Evolutionary conservation across 805 yeast species (phyloP).

Genomic region (Lipomyces yamanashiensis): DNA sequence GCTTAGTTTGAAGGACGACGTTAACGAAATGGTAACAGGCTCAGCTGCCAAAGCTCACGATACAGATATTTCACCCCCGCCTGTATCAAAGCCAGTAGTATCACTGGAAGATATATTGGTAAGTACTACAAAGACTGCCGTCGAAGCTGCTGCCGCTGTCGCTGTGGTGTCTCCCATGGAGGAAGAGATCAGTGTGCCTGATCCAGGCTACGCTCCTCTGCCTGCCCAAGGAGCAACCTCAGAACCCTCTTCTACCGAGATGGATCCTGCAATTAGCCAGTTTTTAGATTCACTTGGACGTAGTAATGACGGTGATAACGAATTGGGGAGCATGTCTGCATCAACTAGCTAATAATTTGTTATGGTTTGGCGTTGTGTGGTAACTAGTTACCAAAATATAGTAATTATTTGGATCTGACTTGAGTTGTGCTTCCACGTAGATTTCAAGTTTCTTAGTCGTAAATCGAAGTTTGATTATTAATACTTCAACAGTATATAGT

Average conservation of each 20-base stretch:
- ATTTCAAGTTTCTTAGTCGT: background rate
- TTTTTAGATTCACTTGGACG: conserved; percentile 20
- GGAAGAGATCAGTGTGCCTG: conserved; percentile 20
- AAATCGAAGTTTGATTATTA: too few species aligned
- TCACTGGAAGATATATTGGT: conserved; percentile 1
- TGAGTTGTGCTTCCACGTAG: background rate
- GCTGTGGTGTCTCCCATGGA: conserved; percentile 1
- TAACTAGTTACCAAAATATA: background rate
- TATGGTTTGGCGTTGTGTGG: background rate
- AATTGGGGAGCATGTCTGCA: background rate
- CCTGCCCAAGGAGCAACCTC: background rate
- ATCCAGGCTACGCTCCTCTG: conserved; percentile 23
- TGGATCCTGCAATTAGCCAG: conserved; percentile 34
- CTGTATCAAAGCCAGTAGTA: background rate
- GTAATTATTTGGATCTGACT: background rate
- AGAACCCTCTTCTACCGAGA: conserved; percentile 4
- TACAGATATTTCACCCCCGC: background rate
- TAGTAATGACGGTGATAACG: background rate
- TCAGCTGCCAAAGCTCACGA: background rate
- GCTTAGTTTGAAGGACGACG: conserved; percentile 10
- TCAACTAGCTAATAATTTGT: background rate
- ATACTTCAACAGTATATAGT: background rate
- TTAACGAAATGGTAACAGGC: conserved; percentile 24
- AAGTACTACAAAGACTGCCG: conserved; percentile 3
- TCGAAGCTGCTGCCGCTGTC: background rate